phyloP scores from a whole-genome alignment of 2,329 filamentous ascomycete genomes.

The Dactylonectria macrodidyma region DNA sequence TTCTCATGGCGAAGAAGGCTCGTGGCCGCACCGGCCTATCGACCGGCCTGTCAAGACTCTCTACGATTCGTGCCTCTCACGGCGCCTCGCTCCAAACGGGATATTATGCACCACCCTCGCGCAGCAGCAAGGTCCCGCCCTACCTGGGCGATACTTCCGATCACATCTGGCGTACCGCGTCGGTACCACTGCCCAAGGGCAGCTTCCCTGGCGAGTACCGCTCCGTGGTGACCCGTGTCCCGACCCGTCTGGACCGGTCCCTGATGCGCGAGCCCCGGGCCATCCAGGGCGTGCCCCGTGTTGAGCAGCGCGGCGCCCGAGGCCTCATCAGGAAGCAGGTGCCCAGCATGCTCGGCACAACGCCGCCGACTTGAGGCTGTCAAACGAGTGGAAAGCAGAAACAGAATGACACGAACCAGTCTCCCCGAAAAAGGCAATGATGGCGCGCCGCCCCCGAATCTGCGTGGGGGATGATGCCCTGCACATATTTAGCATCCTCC shows the following conservation, averaged over 20 bases:
- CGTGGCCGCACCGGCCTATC: slow-evolving; percentile 77
- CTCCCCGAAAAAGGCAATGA: background rate
- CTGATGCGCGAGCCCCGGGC: slow-evolving; percentile 94
- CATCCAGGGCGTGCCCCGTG: slow-evolving; percentile 87
- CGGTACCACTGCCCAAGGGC: slow-evolving; percentile 71
- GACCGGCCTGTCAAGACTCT: slow-evolving; percentile 74
- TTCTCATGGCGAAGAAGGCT: slow-evolving; percentile 83
- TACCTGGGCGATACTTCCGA: slow-evolving; percentile 82
- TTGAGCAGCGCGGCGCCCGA: slow-evolving; percentile 65
- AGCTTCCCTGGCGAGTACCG: slow-evolving; percentile 76
- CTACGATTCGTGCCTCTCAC: slow-evolving; percentile 71
- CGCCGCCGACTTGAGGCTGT: slow-evolving; percentile 54
- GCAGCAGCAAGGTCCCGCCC: slow-evolving; percentile 62
- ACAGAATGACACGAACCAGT: slow-evolving; percentile 2
- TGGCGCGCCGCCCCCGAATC: background rate
- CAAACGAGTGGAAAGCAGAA: background rate
- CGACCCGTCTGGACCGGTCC: slow-evolving; percentile 85
- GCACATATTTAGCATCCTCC: background rate
- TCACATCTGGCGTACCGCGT: slow-evolving; percentile 83
- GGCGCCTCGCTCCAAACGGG: slow-evolving; percentile 61
- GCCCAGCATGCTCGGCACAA: slow-evolving; percentile 62
- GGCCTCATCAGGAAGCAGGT: slow-evolving; percentile 72
- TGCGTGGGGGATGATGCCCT: background rate
- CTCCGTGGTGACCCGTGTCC: slow-evolving; percentile 74
- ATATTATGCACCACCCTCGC: slow-evolving; percentile 54